phyloP scores from a whole-genome alignment of 306 rosid genomes.

The Datisca glomerata region DNA sequence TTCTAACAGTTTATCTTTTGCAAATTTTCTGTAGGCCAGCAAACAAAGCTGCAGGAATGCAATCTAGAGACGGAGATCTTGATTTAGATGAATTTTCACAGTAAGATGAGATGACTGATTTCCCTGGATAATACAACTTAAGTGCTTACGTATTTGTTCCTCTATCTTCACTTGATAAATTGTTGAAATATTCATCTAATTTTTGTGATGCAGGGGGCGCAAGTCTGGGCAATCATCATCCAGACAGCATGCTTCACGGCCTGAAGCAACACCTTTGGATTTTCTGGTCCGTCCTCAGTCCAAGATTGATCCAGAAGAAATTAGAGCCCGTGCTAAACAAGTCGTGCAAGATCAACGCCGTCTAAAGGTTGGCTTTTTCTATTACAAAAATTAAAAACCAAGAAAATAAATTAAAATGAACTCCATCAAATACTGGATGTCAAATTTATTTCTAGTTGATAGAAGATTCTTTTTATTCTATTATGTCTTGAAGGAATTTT shows the following conservation, averaged over 20 bases:
- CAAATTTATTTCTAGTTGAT: too few relatives aligned
- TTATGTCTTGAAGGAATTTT: too few relatives aligned
- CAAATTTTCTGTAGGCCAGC: conserved; percentile 37
- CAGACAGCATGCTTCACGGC: conserved; percentile 71
- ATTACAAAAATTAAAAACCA: not conserved
- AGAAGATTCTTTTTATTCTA: too few relatives aligned
- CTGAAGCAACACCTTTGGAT: conserved; percentile 96
- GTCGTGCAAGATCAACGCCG: conserved; percentile 82
- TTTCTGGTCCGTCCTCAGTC: conserved; percentile 88
- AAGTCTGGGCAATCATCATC: conserved; percentile 81
- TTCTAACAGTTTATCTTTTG: conserved; percentile 4
- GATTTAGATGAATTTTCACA: conserved; percentile 82
- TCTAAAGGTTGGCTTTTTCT: conserved; percentile 51
- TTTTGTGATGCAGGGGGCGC: conserved; percentile 45
- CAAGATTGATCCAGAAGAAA: conserved; percentile 87
- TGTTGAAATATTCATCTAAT: conserved; percentile 7
- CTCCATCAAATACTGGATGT: not conserved
- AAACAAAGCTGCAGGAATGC: conserved; percentile 65
- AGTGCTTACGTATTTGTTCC: not conserved
- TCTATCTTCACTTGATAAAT: not conserved
- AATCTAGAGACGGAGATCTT: conserved; percentile 91
- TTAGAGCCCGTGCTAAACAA: conserved; percentile 79
- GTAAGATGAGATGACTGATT: conserved; percentile 31
- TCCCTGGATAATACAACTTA: not conserved
- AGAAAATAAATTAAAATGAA: not conserved